phyloP scores from a whole-genome alignment of 768 basidiomycete species.

The Pleurotus citrinopileatus region DNA sequence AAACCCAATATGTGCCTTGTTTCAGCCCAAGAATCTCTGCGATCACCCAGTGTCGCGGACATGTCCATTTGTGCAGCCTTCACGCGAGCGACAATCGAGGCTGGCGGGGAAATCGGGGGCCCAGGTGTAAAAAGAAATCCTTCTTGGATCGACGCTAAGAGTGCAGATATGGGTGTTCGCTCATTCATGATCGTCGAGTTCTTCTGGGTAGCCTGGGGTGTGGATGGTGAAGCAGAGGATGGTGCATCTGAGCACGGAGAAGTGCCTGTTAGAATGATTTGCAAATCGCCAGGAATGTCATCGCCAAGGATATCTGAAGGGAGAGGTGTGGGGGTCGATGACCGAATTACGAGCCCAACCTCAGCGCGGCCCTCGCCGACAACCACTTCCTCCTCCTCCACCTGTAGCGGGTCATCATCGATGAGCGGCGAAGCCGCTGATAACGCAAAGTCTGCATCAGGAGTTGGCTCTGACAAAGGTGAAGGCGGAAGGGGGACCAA shows the following conservation, averaged over 20 bases:
- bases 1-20: conserved; percentile 2
- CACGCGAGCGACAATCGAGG: conserved; percentile 32
- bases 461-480: conserved; percentile 18
- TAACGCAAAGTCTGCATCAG: not conserved
- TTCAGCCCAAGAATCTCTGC: conserved; percentile 8
- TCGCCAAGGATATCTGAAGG: not conserved
- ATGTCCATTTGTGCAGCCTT: conserved; percentile 2
- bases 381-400: not conserved
- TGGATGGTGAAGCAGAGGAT: not conserved
- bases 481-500: conserved; percentile 35
- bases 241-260: conserved; percentile 4
- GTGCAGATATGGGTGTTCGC: conserved; percentile 61
- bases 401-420: not conserved
- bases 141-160: conserved; percentile 60
- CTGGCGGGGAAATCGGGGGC: conserved; percentile 59
- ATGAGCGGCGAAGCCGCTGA: not conserved
- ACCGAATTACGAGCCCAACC: not conserved
- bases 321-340: not conserved
- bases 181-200: not conserved
- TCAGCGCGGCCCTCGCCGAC: not conserved
- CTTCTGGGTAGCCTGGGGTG: conserved; percentile 1
- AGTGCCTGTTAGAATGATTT: conserved; percentile 1
- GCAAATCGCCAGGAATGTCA: not conserved
- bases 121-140: conserved; percentile 67
- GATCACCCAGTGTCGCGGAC: not conserved